Evolutionary conservation across 345 rosid genomes (phyloP).

Genomic region (Lepidium africanum): DNA sequence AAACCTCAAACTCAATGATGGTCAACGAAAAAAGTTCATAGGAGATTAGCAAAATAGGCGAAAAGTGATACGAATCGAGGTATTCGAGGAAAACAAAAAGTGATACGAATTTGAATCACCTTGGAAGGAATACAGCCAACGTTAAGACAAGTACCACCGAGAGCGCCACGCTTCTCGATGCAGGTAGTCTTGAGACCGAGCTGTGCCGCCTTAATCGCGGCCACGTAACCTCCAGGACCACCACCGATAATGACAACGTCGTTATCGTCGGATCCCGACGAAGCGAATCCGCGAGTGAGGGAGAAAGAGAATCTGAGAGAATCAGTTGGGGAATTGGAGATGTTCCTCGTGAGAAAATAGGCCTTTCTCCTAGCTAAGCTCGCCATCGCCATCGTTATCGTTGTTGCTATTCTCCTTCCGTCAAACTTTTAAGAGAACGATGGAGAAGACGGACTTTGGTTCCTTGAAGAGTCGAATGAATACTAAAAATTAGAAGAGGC

Average conservation of each 20-base stretch:
- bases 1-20: neutral
- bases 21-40: neutral
- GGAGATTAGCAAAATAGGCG: neutral
- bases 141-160: constrained; percentile 99
- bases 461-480: constrained; percentile 19
- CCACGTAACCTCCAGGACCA: constrained; percentile 99
- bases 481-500: neutral
- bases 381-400: constrained; percentile 70
- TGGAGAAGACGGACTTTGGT: constrained; percentile 13
- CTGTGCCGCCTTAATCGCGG: constrained; percentile 99
- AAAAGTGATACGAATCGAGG: neutral
- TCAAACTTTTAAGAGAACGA: neutral
- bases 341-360: constrained; percentile 46
- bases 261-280: constrained; percentile 82
- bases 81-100: neutral
- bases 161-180: constrained; percentile 92
- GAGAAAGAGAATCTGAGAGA: constrained; percentile 52
- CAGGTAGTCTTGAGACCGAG: constrained; percentile 96
- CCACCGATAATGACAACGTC: constrained; percentile 96
- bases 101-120: constrained; percentile 46
- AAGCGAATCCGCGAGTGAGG: constrained; percentile 69
- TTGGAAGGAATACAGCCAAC: constrained; percentile 99
- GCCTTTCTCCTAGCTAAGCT: constrained; percentile 77
- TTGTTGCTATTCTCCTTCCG: neutral
- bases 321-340: constrained; percentile 38